Percentiles rank a stretch among this genome's conserved stretches.
These are phyloP conservation scores for Neospermospora avenae DNA, from an alignment of 2,329 filamentous ascomycete genomes.

Conservation along the genomic window DNA sequence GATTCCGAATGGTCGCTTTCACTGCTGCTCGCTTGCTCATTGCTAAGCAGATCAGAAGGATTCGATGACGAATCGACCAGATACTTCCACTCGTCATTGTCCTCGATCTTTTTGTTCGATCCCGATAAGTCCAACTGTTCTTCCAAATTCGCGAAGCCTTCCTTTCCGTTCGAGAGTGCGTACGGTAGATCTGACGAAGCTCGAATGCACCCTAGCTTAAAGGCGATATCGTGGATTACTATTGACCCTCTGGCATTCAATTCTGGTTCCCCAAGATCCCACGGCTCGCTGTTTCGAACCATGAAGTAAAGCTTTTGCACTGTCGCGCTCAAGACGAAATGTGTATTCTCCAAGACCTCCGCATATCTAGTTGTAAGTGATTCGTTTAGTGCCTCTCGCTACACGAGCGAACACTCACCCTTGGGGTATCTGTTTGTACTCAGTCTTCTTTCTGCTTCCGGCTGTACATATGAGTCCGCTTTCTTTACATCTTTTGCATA, in stretches of 20 bases:
- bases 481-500: slow-evolving; percentile 64
- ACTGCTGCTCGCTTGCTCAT: too few species aligned
- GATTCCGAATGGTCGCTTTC: too few species aligned
- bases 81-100: slow-evolving; percentile 20
- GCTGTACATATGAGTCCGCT: slow-evolving; percentile 62
- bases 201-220: slow-evolving; percentile 61
- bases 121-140: slow-evolving; percentile 46
- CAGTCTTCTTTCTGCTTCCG: slow-evolving; percentile 63
- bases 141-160: slow-evolving; percentile 54
- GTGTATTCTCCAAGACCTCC: slow-evolving; percentile 63
- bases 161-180: slow-evolving; percentile 60
- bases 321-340: slow-evolving; percentile 61
- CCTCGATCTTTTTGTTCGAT: slow-evolving; percentile 22
- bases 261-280: slow-evolving; percentile 62
- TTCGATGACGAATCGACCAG: slow-evolving; percentile 22
- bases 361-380: slow-evolving; percentile 47
- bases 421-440: slow-evolving; percentile 63
- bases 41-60: too few species aligned
- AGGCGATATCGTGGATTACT: slow-evolving; percentile 63
- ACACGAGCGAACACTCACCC: slow-evolving; percentile 44
- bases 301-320: slow-evolving; percentile 64
- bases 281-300: slow-evolving; percentile 55
- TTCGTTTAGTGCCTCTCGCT: neutral
- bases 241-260: slow-evolving; percentile 61
- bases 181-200: slow-evolving; percentile 57